Evolutionary conservation across 345 rosid species (phyloP).

Genomic region (Dimocarpus longan): DNA sequence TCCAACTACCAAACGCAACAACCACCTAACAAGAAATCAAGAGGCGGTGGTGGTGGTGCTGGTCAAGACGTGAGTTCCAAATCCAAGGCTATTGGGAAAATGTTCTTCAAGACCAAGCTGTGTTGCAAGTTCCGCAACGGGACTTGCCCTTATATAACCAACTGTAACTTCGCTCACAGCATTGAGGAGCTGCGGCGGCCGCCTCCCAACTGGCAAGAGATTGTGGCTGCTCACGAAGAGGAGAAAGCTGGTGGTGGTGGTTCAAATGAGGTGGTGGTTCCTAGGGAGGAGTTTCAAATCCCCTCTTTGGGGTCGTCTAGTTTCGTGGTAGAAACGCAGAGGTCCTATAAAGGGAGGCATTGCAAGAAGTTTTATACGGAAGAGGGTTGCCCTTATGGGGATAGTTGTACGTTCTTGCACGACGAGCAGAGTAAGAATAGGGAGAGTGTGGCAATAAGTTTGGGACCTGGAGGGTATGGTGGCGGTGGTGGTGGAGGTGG

Average conservation of each 20-base stretch:
- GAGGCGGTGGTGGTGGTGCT: constrained; percentile 26
- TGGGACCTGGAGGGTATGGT: constrained; percentile 89
- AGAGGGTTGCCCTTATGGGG: constrained; percentile 98
- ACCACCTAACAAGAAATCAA: constrained; percentile 62
- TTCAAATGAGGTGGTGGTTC: constrained; percentile 1
- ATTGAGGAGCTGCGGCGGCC: constrained; percentile 87
- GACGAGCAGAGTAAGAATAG: constrained; percentile 93
- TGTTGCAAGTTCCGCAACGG: constrained; percentile 79
- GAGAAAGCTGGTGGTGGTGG: constrained; percentile 35
- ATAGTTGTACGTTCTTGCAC: constrained; percentile 82
- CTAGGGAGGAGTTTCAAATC: constrained; percentile 85
- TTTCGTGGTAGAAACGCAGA: constrained; percentile 52
- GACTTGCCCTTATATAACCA: constrained; percentile 69
- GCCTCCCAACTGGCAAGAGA: constrained; percentile 76
- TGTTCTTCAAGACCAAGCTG: constrained; percentile 86
- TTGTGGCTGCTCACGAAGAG: constrained; percentile 70
- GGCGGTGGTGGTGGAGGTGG: constrained; percentile 46
- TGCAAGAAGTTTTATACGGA: constrained; percentile 96
- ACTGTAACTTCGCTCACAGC: constrained; percentile 89
- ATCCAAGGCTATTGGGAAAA: constrained; percentile 66
- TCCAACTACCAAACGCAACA: constrained; percentile 47
- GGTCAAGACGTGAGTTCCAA: constrained; percentile 55
- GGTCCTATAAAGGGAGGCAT: constrained; percentile 85
- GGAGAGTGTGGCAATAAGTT: constrained; percentile 93
- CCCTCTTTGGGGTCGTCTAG: constrained; percentile 57